Evolutionary conservation across 768 basidiomycete genomes (phyloP), one percentile per base, ranked within the genome.

Genomic region (Kwoniella dejecticola): DNA sequence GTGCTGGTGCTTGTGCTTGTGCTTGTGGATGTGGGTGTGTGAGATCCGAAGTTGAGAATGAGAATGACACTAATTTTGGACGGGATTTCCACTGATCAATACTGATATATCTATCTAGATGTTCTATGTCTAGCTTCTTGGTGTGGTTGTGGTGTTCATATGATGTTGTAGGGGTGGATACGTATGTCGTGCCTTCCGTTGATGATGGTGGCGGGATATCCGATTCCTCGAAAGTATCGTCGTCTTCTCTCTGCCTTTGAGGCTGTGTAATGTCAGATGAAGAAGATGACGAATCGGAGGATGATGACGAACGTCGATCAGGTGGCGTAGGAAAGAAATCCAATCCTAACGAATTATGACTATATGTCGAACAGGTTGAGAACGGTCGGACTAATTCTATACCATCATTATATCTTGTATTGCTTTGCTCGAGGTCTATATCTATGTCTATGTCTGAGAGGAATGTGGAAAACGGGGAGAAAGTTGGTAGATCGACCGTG

Each of bases 311-410:
- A 42, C 41, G 7, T 42, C 19, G 41, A 6, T 8, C 41, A 19
- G 41, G 41, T 42, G 41, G 41, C 19, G 41, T 13, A 19, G 41
- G 41, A 19, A 42, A 50, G 29, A 50, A 50, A 31, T 31, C 30
- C 30, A 50, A 21, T 31, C 48, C 61, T 57, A 47, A 57, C 27
- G 33, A 36, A 40, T 44, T 29, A 47, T 26, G 26, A 48, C 31
- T 21, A 46, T 47, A 21, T 47, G 24, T 44, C 42, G 31, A 55
- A 52, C 49, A 42, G 30, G 50, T 60, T 45, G 50, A 33, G 21
- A 42, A 60, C 4, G 48, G 36, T 47, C 33, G 31, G 17, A 26
- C 46, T 1, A 23, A 23, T 11, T 31, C 27, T 10, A 19, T 31
- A 10, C 21, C 17, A 50, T 47, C 11, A 27, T 47, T 26, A 36